Conservation (phyloP, 352 stramenopile species). For the Phytophthora sansomeana region DNA sequence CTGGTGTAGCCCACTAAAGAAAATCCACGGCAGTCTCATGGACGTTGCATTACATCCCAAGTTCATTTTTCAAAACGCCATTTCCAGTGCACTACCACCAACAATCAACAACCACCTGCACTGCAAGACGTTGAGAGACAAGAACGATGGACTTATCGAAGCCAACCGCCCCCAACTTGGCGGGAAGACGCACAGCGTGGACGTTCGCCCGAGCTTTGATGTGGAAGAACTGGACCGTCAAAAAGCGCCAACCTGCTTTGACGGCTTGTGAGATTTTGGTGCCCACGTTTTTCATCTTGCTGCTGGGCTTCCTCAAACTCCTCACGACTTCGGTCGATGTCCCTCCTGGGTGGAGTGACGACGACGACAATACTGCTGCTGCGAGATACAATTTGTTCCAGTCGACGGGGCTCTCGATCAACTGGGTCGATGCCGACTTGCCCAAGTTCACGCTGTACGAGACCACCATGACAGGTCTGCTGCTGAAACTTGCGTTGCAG, state of each 20-base stretch:
- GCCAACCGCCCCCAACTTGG: too few relatives aligned
- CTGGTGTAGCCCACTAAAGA: too few relatives aligned
- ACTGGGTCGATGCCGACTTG: conserved; percentile 39
- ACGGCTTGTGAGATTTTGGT: conserved; percentile 60
- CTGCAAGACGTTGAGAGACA: too few relatives aligned
- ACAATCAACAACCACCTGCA: too few relatives aligned
- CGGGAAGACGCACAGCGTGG: conserved; percentile 10
- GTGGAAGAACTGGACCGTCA: conserved; percentile 76
- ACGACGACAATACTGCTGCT: conserved; percentile 22
- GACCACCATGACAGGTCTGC: conserved; percentile 62
- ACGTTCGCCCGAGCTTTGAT: conserved; percentile 44
- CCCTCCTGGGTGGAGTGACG: conserved; percentile 56
- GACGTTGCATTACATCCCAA: too few relatives aligned
- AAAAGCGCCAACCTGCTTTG: conserved; percentile 55
- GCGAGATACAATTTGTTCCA: conserved; percentile 64
- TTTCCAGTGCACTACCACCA: too few relatives aligned
- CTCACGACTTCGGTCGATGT: conserved; percentile 50
- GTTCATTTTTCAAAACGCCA: too few relatives aligned
- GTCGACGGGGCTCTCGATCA: conserved; percentile 38
- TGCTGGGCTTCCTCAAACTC: conserved; percentile 58
- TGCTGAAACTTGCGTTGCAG: conserved; percentile 52
- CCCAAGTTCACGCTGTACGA: conserved; percentile 62
- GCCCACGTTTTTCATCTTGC: conserved; percentile 65
- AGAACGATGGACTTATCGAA: too few relatives aligned
- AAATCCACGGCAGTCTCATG: too few relatives aligned